Base-by-base conservation (phyloP, 768 basidiomycete genomes). In the Tulasnella sp. region DNA sequence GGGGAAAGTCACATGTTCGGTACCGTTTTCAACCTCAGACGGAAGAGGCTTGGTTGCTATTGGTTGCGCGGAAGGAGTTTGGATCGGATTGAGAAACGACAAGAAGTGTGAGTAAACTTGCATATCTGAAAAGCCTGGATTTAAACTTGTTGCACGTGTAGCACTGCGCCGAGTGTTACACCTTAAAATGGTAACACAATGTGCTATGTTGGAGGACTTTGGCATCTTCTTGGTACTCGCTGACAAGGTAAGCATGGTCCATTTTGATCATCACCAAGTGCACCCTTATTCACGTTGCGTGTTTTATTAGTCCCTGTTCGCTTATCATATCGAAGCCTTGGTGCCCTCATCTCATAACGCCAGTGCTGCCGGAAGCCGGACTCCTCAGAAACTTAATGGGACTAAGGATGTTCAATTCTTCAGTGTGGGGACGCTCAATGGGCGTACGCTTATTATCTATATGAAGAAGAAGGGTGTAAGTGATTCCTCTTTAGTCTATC, bases 331-430 rank as follows among this genome's bases (percentile, higher is more conserved):
- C 43, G 93, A 99, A 65, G 91, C 92, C 0, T 75, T 99, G 28
- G 91, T 98, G 5, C 93, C 93, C 0, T 85, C 90, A 2, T 79
- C 82, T 0, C 78, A 78, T 6, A 74, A 79, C 37, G 55, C 58
- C 5, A 78, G 73, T 48, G 67, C 76, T 25, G 76, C 81, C 58
- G 75, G 75, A 4, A 75, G 76, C 0, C 82, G 87, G 59, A 81
- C 81, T 1, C 92, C 91, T 2, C 91, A 96, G 63, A 85, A 91
- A 57, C 71, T 96, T 33, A 89, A 83, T 60, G 84, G 87, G 0
- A 85, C 79, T 33, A 85, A 85, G 62, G 91, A 96, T 56, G 89
- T 98, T 8, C 82, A 88, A 56, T 98, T 93, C 70, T 98, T 99
- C 70, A 85, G 83, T 58, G 88, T 93, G 22, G 93, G 93, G 4